Evolutionary conservation across 805 yeast species (phyloP).

Genomic region (Yamadazyma akitaensis): DNA sequence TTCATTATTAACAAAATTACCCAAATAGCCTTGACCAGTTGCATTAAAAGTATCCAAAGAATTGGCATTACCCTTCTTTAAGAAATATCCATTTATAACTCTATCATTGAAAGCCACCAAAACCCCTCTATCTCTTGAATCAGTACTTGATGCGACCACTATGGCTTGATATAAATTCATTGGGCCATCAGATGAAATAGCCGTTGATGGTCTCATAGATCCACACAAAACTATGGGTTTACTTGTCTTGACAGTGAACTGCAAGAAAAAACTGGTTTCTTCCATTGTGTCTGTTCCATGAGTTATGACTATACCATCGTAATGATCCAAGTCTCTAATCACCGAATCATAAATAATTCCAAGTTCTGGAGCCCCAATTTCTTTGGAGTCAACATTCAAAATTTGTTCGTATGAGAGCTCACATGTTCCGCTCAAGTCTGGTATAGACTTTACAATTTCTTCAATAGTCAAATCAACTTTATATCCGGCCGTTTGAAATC

Average conservation of each 20-base stretch:
- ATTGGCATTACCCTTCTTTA: slow-evolving; percentile 68
- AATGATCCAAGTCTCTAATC: slow-evolving; percentile 39
- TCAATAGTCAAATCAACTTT: slow-evolving; percentile 43
- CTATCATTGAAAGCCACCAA: slow-evolving; percentile 65
- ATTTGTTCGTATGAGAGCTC: slow-evolving; percentile 61
- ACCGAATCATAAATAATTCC: slow-evolving; percentile 46
- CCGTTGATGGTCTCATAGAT: slow-evolving; percentile 71
- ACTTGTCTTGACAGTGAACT: slow-evolving; percentile 39
- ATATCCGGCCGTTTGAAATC: slow-evolving; percentile 43
- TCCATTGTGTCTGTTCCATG: slow-evolving; percentile 73
- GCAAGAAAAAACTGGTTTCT: slow-evolving; percentile 64
- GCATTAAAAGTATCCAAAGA: slow-evolving; percentile 66
- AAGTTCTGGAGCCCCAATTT: slow-evolving; percentile 46
- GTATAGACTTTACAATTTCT: slow-evolving; percentile 51
- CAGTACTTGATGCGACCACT: slow-evolving; percentile 52
- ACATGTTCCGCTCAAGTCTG: slow-evolving; percentile 53
- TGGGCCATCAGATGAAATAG: slow-evolving; percentile 69
- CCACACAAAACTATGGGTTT: slow-evolving; percentile 69
- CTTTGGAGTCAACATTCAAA: slow-evolving; percentile 60
- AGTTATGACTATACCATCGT: slow-evolving; percentile 61
- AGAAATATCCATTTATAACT: slow-evolving; percentile 66
- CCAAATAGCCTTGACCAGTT: slow-evolving; percentile 67
- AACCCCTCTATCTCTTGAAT: slow-evolving; percentile 55
- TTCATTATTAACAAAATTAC: slow-evolving; percentile 64
- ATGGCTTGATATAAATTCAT: slow-evolving; percentile 71